These are phyloP conservation scores for Elongisporangium anandrum DNA, from an alignment of 352 stramenopile species.

Conservation along the genomic window DNA sequence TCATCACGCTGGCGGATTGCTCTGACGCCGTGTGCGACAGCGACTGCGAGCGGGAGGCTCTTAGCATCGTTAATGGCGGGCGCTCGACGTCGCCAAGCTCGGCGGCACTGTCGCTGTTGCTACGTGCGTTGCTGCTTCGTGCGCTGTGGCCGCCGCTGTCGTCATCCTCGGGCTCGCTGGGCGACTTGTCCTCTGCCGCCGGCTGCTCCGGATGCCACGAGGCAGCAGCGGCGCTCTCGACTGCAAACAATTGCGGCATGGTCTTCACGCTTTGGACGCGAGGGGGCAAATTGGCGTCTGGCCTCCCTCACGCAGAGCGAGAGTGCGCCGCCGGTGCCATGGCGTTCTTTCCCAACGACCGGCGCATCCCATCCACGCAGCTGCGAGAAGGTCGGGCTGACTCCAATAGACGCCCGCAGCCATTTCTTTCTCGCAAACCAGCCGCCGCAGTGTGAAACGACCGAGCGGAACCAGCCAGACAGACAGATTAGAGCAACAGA, in stretches of 20 bases:
- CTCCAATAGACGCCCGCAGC: not conserved
- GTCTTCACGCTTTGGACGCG: not conserved
- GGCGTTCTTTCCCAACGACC: not conserved
- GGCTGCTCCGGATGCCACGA: not conserved
- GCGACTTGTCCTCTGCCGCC: not conserved
- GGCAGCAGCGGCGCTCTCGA: not conserved
- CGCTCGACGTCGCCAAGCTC: slow-evolving; percentile 4
- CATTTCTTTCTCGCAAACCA: not conserved
- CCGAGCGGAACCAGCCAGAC: not conserved
- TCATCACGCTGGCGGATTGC: not conserved
- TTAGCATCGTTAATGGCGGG: slow-evolving; percentile 13
- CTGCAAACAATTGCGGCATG: not conserved
- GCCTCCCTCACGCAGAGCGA: not conserved
- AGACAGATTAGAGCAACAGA: not conserved
- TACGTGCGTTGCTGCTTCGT: slow-evolving; percentile 4
- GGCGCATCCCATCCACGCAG: not conserved
- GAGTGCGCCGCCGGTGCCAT: not conserved
- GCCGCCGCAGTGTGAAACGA: not conserved
- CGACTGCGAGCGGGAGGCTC: slow-evolving; percentile 36
- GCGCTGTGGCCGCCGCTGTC: not conserved
- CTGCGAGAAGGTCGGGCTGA: not conserved
- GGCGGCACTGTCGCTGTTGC: slow-evolving; percentile 7
- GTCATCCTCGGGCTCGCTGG: not conserved
- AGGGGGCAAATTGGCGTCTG: not conserved
- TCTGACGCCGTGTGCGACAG: slow-evolving; percentile 11